Percentiles rank a stretch among this genome's conserved stretches.
These are phyloP conservation scores for Penicillium sp. DNA, from an alignment of 2,329 filamentous ascomycete species.

Conservation along the genomic window DNA sequence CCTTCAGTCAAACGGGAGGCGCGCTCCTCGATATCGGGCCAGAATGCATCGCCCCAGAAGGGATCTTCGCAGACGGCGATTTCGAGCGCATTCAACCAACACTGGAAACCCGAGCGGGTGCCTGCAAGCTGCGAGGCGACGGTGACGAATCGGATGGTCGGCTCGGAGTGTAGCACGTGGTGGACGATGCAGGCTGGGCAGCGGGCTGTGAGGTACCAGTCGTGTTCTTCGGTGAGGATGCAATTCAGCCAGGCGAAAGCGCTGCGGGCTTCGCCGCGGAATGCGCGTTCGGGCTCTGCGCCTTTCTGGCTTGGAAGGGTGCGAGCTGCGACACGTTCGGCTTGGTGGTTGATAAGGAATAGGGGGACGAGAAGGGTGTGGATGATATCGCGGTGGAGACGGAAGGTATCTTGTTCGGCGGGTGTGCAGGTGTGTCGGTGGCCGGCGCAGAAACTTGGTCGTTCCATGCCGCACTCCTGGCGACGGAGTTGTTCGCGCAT, in stretches of 20 bases:
- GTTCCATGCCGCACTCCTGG: slow-evolving; percentile 37
- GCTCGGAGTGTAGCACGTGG: slow-evolving; percentile 46
- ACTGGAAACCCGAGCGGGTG: slow-evolving; percentile 37
- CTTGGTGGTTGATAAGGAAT: slow-evolving; percentile 56
- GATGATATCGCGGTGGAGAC: slow-evolving; percentile 59
- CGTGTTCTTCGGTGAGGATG: slow-evolving; percentile 56
- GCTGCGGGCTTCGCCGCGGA: slow-evolving; percentile 55
- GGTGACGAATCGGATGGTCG: slow-evolving; percentile 45
- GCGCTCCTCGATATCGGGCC: slow-evolving; percentile 43
- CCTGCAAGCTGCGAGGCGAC: slow-evolving; percentile 44
- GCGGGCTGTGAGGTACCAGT: slow-evolving; percentile 57
- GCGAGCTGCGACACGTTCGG: slow-evolving; percentile 52
- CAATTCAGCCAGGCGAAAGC: slow-evolving; percentile 61
- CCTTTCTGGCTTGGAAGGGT: slow-evolving; percentile 49
- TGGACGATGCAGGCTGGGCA: slow-evolving; percentile 52
- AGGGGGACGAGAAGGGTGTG: slow-evolving; percentile 60
- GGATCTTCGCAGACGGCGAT: slow-evolving; percentile 43
- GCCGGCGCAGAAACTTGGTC: slow-evolving; percentile 39
- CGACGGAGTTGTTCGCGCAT: slow-evolving; percentile 37
- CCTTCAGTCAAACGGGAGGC: slow-evolving; percentile 39
- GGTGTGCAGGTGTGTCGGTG: slow-evolving; percentile 35
- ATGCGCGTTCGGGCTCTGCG: slow-evolving; percentile 58
- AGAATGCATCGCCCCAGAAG: slow-evolving; percentile 45
- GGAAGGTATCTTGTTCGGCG: slow-evolving; percentile 36
- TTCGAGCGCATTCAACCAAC: slow-evolving; percentile 41